phyloP scores from a whole-genome alignment of 1,139 yeast species.

The Geotrichum europaeum region DNA sequence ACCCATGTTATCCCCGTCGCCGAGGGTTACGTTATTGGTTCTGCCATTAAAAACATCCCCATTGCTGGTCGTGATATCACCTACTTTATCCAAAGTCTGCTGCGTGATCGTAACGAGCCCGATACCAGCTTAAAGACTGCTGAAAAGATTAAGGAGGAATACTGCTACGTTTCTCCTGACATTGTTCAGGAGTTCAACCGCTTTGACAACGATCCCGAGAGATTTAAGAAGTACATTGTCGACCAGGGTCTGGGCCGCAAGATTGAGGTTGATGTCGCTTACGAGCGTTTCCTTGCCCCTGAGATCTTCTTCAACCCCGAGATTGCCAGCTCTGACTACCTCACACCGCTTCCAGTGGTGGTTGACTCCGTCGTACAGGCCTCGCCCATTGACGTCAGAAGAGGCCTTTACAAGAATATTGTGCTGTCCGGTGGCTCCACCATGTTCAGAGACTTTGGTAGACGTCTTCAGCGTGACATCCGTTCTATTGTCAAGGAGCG shows the following conservation, averaged over 20 bases:
- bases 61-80: constrained; percentile 98
- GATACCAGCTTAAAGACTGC: constrained; percentile 95
- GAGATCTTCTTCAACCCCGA: constrained; percentile 98
- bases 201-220: constrained; percentile 89
- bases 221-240: constrained; percentile 87
- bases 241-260: constrained; percentile 68
- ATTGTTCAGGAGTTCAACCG: constrained; percentile 93
- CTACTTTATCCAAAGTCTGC: constrained; percentile 79
- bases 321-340: constrained; percentile 87
- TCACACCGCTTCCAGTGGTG: constrained; percentile 90
- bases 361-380: constrained; percentile 94
- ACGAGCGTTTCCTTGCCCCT: constrained; percentile 95
- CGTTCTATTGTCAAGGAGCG: constrained; percentile 83
- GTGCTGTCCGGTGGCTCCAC: constrained; percentile 97
- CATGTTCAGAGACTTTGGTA: constrained; percentile 96
- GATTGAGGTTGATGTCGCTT: constrained; percentile 83
- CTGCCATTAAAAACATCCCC: constrained; percentile 95
- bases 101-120: constrained; percentile 94
- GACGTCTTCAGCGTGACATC: constrained; percentile 93
- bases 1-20: constrained; percentile 99
- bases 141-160: constrained; percentile 91
- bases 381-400: constrained; percentile 96
- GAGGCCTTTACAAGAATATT: constrained; percentile 89
- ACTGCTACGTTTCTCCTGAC: constrained; percentile 96
- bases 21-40: constrained; percentile 96